Evolutionary conservation across 2,329 filamentous ascomycete species (phyloP).

Genomic region (Beauveria australis): DNA sequence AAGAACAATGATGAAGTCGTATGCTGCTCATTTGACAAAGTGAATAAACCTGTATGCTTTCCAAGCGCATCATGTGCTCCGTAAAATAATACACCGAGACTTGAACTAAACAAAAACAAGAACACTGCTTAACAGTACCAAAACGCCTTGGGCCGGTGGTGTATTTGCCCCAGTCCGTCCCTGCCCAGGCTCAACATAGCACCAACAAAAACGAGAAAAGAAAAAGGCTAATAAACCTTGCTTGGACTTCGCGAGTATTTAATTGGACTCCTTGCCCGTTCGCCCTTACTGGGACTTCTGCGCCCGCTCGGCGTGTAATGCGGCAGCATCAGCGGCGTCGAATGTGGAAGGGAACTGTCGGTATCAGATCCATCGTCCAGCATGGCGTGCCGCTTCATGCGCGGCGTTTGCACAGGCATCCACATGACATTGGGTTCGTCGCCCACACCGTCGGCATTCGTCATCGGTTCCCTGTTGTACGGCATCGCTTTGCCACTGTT

Average conservation of each 20-base stretch:
- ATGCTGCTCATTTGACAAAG: not conserved
- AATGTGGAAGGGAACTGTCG: constrained; percentile 38
- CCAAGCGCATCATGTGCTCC: not conserved
- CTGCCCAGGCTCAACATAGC: not conserved
- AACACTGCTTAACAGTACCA: not conserved
- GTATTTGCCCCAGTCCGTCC: not conserved
- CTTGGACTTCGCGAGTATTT: constrained; percentile 34
- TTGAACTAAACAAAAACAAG: not conserved
- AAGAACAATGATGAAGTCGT: too few relatives aligned
- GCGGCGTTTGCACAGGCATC: constrained; percentile 43
- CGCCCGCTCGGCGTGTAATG: constrained; percentile 38
- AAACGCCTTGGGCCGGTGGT: not conserved
- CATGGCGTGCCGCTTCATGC: constrained; percentile 33
- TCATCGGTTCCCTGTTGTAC: constrained; percentile 18
- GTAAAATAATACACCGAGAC: not conserved
- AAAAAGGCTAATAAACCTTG: constrained; percentile 25
- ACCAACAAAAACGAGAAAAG: not conserved
- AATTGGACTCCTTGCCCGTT: constrained; percentile 39
- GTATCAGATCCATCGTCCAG: constrained; percentile 42
- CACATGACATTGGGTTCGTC: constrained; percentile 38
- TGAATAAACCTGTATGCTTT: not conserved
- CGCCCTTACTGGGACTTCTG: constrained; percentile 41
- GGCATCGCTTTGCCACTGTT: constrained; percentile 15
- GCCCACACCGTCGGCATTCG: constrained; percentile 16
- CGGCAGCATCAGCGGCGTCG: constrained; percentile 33